Evolutionary conservation across 1,139 yeast species (phyloP).

Genomic region (Debaryomyces robertsiae): DNA sequence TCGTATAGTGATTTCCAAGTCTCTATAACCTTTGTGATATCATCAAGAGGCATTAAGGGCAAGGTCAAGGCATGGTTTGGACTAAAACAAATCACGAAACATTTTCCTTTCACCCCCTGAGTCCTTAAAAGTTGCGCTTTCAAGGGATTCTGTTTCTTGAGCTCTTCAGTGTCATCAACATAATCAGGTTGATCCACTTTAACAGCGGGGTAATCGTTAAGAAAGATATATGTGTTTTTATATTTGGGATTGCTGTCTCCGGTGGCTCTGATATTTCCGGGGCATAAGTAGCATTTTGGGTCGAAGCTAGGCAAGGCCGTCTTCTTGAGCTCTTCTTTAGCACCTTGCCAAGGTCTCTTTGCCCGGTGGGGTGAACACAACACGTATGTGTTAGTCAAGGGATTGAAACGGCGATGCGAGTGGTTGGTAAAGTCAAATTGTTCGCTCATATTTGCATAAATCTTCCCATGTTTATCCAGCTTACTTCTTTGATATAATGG

Average conservation of each 20-base stretch:
- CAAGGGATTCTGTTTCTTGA: conserved; percentile 22
- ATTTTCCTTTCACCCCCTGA: conserved; percentile 66
- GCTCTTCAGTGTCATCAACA: conserved; percentile 18
- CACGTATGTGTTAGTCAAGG: conserved; percentile 63
- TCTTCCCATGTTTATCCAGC: no score
- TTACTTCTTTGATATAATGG: neutral
- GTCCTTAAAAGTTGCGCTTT: conserved; percentile 53
- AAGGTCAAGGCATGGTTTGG: conserved; percentile 72
- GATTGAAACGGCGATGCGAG: conserved; percentile 71
- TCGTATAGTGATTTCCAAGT: conserved; percentile 63
- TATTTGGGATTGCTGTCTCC: conserved; percentile 67
- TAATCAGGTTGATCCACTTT: conserved; percentile 57
- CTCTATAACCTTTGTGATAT: conserved; percentile 50
- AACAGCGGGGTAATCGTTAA: conserved; percentile 75
- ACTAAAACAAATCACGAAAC: conserved; percentile 72
- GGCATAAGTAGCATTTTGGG: conserved; percentile 71
- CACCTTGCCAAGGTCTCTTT: conserved; percentile 83
- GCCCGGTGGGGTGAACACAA: conserved; percentile 79
- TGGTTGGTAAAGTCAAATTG: conserved; percentile 54
- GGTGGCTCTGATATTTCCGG: conserved; percentile 68
- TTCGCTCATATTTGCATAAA: conserved; percentile 30
- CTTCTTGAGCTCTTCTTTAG: conserved; percentile 54
- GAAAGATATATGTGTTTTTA: conserved; percentile 58
- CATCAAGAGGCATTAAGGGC: conserved; percentile 57
- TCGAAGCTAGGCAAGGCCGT: conserved; percentile 58